phyloP scores from a whole-genome alignment of 768 basidiomycete genomes.

The Chalciporus sphaerocephalus region DNA sequence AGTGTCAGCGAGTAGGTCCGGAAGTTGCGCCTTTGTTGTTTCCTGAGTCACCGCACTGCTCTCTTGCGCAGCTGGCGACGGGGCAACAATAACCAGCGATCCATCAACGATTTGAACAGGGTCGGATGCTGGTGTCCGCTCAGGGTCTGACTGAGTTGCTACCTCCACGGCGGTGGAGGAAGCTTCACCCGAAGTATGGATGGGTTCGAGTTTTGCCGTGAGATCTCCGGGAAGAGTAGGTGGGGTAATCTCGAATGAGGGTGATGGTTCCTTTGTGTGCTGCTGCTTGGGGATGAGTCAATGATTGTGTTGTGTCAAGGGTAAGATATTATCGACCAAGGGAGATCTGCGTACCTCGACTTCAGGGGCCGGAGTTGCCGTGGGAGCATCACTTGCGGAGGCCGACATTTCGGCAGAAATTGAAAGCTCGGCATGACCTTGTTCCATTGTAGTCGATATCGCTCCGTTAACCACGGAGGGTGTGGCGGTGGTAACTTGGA shows the following conservation, averaged over 20 bases:
- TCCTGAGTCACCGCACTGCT: neutral
- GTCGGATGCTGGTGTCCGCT: neutral
- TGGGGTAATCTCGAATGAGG: conserved; percentile 5
- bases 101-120: neutral
- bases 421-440: no score
- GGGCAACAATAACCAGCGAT: neutral
- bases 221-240: neutral
- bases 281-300: neutral
- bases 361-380: neutral
- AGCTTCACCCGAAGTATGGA: neutral
- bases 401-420: neutral
- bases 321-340: neutral
- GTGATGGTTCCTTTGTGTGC: conserved; percentile 10
- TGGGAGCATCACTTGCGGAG: neutral
- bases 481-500: conserved; percentile 22
- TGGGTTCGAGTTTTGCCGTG: neutral
- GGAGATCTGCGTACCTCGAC: neutral
- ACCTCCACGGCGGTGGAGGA: neutral
- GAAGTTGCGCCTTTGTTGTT: neutral
- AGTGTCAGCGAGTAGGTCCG: neutral
- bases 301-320: neutral
- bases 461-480: neutral
- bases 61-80: neutral
- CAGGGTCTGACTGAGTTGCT: neutral
- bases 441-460: neutral